Evolutionary conservation across 1,284 basidiomycete genomes (phyloP).

Genomic region (Moesziomyces sp.): DNA sequence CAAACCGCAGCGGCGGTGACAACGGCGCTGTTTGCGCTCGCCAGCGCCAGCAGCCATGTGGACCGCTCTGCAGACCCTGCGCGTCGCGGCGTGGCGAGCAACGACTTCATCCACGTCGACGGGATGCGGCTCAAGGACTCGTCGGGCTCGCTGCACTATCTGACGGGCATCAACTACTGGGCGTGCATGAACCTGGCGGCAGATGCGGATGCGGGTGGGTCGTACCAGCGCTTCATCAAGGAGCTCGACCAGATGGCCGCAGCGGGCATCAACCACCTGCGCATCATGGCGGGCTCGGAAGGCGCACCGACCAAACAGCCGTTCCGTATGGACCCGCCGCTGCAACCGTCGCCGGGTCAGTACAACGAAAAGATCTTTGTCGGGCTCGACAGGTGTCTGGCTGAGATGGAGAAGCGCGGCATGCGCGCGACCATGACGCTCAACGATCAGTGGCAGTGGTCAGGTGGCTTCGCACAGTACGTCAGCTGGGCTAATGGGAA

Average conservation of each 20-base stretch:
- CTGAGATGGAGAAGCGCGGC: conserved; percentile 43
- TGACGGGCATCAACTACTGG: conserved; percentile 38
- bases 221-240: conserved; percentile 27
- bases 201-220: conserved; percentile 31
- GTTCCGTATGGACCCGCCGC: conserved; percentile 28
- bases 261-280: conserved; percentile 50
- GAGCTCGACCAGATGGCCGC: conserved; percentile 50
- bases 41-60: background rate
- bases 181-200: conserved; percentile 55
- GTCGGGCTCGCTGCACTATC: conserved; percentile 3
- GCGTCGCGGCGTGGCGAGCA: background rate
- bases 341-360: conserved; percentile 21
- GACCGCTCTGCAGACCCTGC: background rate
- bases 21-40: background rate
- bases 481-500: conserved; percentile 45
- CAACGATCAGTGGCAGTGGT: conserved; percentile 44
- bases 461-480: conserved; percentile 36
- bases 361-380: conserved; percentile 47
- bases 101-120: conserved; percentile 25
- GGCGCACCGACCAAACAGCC: conserved; percentile 13
- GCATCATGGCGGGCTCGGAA: conserved; percentile 48
- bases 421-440: conserved; percentile 53
- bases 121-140: conserved; percentile 18
- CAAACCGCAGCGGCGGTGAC: background rate
- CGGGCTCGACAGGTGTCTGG: conserved; percentile 48